These are phyloP conservation scores for Kwoniella mangroviensis DNA, from an alignment of 768 basidiomycete species.

Conservation along the genomic window DNA sequence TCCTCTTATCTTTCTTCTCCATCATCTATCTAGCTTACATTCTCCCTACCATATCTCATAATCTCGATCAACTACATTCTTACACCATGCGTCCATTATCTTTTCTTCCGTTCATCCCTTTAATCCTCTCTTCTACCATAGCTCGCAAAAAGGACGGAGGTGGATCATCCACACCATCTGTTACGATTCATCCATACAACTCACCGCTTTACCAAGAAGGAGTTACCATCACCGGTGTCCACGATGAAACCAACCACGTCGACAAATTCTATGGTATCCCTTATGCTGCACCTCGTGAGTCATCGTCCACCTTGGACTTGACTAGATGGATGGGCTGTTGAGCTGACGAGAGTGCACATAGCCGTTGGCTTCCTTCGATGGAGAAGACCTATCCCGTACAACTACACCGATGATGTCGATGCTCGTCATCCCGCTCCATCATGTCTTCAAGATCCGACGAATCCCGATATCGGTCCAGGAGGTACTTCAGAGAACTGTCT, in stretches of 20 bases:
- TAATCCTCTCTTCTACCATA: not conserved
- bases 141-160: constrained; percentile 11
- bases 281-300: constrained; percentile 51
- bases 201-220: constrained; percentile 25
- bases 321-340: not conserved
- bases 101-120: constrained; percentile 5
- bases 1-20: not conserved
- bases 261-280: constrained; percentile 50
- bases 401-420: constrained; percentile 42
- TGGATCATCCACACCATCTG: constrained; percentile 20
- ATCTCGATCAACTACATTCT: not conserved
- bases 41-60: not conserved
- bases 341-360: constrained; percentile 17
- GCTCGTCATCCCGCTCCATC: constrained; percentile 38
- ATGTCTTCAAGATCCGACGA: constrained; percentile 43
- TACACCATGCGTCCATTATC: constrained; percentile 4
- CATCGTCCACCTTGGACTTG: not conserved
- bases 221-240: constrained; percentile 31
- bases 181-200: constrained; percentile 39
- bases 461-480: constrained; percentile 1
- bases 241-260: constrained; percentile 31
- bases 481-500: constrained; percentile 62
- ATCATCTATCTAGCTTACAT: not conserved
- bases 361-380: constrained; percentile 46
- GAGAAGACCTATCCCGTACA: constrained; percentile 33